These are phyloP conservation scores for Collybiopsis luxurians DNA, from an alignment of 768 basidiomycete species.

Conservation along the genomic window DNA sequence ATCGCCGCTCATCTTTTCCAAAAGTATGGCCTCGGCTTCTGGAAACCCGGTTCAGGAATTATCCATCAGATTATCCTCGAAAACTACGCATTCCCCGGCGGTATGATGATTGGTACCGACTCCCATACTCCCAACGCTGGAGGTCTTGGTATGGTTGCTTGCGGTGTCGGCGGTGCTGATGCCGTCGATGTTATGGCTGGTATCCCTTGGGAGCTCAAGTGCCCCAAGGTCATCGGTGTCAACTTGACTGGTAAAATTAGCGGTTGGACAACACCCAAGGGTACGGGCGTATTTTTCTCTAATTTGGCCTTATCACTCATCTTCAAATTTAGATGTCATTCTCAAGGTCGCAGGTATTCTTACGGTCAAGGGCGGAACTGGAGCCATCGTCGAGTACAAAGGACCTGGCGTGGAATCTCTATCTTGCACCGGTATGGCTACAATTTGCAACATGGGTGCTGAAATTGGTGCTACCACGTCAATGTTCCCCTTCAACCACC, in stretches of 20 bases:
- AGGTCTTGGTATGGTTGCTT: constrained; percentile 98
- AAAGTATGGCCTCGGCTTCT: constrained; percentile 98
- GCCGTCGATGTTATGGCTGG: constrained; percentile 99
- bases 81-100: constrained; percentile 99
- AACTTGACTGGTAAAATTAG: constrained; percentile 92
- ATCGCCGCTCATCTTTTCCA: neutral
- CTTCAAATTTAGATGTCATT: constrained; percentile 72
- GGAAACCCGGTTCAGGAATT: constrained; percentile 99
- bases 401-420: constrained; percentile 95
- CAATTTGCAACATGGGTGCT: constrained; percentile 99
- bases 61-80: constrained; percentile 99
- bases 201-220: constrained; percentile 99
- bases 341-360: constrained; percentile 99
- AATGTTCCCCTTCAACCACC: constrained; percentile 96
- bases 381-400: constrained; percentile 96
- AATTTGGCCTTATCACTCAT: constrained; percentile 10
- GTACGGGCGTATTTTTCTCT: constrained; percentile 32
- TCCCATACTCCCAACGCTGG: constrained; percentile 99
- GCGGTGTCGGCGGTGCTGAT: constrained; percentile 99
- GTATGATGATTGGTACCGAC: constrained; percentile 99
- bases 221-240: constrained; percentile 98
- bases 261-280: constrained; percentile 98
- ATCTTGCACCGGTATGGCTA: constrained; percentile 98
- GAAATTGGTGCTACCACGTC: constrained; percentile 99
- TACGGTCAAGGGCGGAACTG: constrained; percentile 99